These are phyloP conservation scores for Plantago major DNA, from an alignment of 257 asterid species.

Conservation along the genomic window DNA sequence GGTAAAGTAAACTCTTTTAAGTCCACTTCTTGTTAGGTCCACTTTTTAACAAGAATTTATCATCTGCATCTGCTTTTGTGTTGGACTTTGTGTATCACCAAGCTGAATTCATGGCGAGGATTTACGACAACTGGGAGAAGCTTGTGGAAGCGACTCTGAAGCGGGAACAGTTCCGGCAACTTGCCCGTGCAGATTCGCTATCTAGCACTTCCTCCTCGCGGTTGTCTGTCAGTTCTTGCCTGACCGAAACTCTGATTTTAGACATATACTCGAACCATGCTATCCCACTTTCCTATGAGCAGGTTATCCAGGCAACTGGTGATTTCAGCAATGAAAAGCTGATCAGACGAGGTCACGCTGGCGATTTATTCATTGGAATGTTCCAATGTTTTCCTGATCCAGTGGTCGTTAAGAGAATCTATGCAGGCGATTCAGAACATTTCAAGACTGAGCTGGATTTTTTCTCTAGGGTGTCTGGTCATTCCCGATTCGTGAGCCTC, in stretches of 20 bases:
- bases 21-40: background rate
- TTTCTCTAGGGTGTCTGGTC: constrained; percentile 34
- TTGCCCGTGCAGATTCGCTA: constrained; percentile 14
- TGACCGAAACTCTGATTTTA: constrained; percentile 15
- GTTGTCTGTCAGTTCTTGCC: background rate
- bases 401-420: constrained; percentile 40
- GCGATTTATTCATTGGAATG: constrained; percentile 32
- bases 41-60: background rate
- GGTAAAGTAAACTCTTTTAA: too few relatives aligned
- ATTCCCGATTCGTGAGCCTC: constrained; percentile 36
- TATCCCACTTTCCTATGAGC: constrained; percentile 36
- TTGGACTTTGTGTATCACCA: too few relatives aligned
- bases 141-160: constrained; percentile 16
- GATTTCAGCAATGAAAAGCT: constrained; percentile 37
- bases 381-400: constrained; percentile 28
- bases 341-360: constrained; percentile 34
- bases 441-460: constrained; percentile 38
- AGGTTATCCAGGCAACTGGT: constrained; percentile 40
- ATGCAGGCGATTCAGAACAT: constrained; percentile 27
- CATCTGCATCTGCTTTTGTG: background rate
- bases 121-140: constrained; percentile 21
- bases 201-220: background rate
- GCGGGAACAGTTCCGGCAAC: constrained; percentile 13
- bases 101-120: background rate
- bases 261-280: constrained; percentile 22